Evolutionary conservation across 371 early-diverging fungal species (phyloP), one percentile per base, ranked within the genome.

Genomic region (Rhizopus stolonifer): DNA sequence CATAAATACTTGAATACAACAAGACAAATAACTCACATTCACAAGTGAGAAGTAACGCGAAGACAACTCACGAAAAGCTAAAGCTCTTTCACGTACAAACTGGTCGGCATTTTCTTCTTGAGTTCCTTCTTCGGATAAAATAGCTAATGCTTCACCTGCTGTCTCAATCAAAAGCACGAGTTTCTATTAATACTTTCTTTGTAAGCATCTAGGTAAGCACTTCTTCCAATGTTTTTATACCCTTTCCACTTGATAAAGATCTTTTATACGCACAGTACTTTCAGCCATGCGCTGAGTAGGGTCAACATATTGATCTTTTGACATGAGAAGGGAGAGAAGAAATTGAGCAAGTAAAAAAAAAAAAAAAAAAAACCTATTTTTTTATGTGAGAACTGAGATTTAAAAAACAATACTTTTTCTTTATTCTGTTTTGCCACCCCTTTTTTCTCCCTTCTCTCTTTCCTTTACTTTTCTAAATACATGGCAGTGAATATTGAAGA

Each of bases 201-300:
- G n/a, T n/a, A n/a, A n/a, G n/a, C n/a, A n/a, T n/a, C n/a, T n/a
- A n/a, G n/a, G n/a, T n/a, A n/a, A n/a, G n/a, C n/a, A n/a, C n/a
- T n/a, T n/a, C n/a, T n/a, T n/a, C n/a, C n/a, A n/a, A n/a, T n/a
- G n/a, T n/a, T n/a, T n/a, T n/a, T n/a, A n/a, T 66, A 72, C 77
- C 43, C 64, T 70, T 65, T 76, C 77, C 11, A 59, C 69, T 49
- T 70, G 65, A 34, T 72, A 67, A 2, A 76, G 51, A 42, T 72
- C 69, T 49, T 67, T 44, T 33, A 76, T 72, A 13, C 77, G 66
- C 14, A 70, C 43, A 0, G 74, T 71, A 19, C 74, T 74, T 48
- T 74, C 74, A 15, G 74, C 66, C 39, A 71, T 52, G 8, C 47
- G 46, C 15, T 61, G 54, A 14, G 55, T 56, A 9, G 58, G 49